A percentile compares a stretch with the other conserved stretches of the same genome.
Evolutionary conservation across 306 rosid genomes (phyloP).

Genomic region (Lathyrus sativus): DNA sequence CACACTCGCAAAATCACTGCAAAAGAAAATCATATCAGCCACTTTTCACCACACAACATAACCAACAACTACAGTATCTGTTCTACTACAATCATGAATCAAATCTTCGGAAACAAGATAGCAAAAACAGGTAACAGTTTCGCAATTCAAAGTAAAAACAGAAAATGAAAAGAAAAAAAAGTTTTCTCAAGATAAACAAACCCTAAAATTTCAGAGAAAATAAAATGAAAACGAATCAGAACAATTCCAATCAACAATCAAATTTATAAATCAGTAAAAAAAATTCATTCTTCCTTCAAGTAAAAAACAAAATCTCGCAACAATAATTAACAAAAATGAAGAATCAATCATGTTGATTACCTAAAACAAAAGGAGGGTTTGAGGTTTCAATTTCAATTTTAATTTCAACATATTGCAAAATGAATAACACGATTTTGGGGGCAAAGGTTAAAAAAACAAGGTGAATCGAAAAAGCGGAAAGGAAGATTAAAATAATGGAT

Average conservation of each 20-base stretch:
- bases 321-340: background rate
- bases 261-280: background rate
- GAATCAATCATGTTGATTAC: conserved; percentile 18
- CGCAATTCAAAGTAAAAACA: background rate
- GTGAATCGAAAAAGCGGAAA: background rate
- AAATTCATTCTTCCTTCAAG: background rate
- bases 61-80: background rate
- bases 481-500: background rate
- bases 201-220: conserved; percentile 2
- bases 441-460: background rate
- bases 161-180: background rate
- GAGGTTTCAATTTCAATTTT: background rate
- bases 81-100: too few relatives aligned
- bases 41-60: conserved; percentile 17
- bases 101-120: too few relatives aligned
- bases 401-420: background rate
- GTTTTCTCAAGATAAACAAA: background rate
- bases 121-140: background rate
- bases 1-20: conserved; percentile 36
- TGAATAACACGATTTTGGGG: background rate
- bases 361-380: background rate
- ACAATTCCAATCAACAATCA: conserved; percentile 20
- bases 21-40: conserved; percentile 12
- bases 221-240: background rate
- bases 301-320: background rate